Conservation (phyloP, 2,329 filamentous ascomycete species). For the Nothomitra cinnamomea region DNA sequence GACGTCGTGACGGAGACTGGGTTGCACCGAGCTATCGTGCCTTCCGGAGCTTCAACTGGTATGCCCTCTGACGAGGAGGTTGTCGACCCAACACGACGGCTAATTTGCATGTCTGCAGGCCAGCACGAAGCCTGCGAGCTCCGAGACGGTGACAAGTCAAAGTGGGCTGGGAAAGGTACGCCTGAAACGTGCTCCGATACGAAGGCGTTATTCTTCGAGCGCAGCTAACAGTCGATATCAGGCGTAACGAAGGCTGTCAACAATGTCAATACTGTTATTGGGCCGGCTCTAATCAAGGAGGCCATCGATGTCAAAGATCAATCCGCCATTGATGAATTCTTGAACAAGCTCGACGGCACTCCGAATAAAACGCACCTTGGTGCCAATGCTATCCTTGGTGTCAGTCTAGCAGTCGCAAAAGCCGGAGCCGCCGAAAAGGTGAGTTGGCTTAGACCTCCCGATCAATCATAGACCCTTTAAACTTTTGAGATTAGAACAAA, state of each 20-base stretch:
- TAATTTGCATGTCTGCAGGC: constrained; percentile 30
- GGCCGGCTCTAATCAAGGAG: constrained; percentile 66
- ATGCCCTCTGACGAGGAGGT: constrained; percentile 21
- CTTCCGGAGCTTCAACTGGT: constrained; percentile 92
- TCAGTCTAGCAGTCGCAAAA: constrained; percentile 72
- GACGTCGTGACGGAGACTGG: constrained; percentile 93
- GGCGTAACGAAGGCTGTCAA: constrained; percentile 64
- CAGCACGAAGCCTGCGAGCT: constrained; percentile 86
- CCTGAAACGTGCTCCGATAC: neutral
- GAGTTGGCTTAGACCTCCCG: neutral
- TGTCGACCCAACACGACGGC: neutral
- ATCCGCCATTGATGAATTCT: constrained; percentile 66
- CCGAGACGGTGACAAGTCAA: constrained; percentile 73
- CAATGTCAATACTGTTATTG: constrained; percentile 73
- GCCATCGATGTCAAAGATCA: constrained; percentile 75
- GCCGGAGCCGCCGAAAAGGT: constrained; percentile 78
- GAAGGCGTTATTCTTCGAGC: neutral
- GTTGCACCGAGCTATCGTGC: constrained; percentile 93
- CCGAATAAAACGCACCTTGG: constrained; percentile 76
- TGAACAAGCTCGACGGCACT: constrained; percentile 71
- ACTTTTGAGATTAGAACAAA: too few species aligned
- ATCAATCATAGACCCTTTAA: constrained; percentile 5
- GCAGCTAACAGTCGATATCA: constrained; percentile 11
- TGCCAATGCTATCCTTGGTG: constrained; percentile 78
- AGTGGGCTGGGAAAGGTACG: constrained; percentile 68